These are phyloP conservation scores for Exophiala calicioides DNA, from an alignment of 2,329 filamentous ascomycete genomes.

Conservation along the genomic window DNA sequence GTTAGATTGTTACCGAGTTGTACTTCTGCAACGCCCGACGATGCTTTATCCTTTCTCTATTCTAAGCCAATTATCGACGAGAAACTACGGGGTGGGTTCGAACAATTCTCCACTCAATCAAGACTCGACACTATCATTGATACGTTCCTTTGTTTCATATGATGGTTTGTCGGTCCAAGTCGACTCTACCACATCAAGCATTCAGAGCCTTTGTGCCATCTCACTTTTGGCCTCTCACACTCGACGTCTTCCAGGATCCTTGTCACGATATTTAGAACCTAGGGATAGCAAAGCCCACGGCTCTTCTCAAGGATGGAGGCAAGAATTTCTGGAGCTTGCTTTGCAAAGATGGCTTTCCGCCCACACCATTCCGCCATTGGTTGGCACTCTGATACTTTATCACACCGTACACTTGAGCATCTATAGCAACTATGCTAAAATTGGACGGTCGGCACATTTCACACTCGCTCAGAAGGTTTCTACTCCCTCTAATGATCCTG, in stretches of 20 bases:
- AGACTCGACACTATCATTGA: not conserved
- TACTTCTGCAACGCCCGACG: constrained; percentile 4
- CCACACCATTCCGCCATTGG: not conserved
- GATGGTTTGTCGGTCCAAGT: not conserved
- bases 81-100: too few species aligned
- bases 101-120: too few species aligned
- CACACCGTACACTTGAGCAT: constrained; percentile 8
- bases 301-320: not conserved
- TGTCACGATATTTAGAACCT: not conserved
- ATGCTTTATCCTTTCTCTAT: not conserved
- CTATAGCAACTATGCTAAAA: constrained; percentile 3
- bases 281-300: not conserved
- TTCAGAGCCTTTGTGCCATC: constrained; percentile 1
- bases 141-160: not conserved
- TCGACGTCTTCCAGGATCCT: not conserved
- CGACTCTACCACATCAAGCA: not conserved
- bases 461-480: not conserved
- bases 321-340: constrained; percentile 8
- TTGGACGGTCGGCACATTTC: constrained; percentile 1
- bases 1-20: constrained; percentile 13
- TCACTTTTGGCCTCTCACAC: constrained; percentile 2
- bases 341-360: constrained; percentile 6
- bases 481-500: too few species aligned
- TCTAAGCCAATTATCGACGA: not conserved
- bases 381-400: not conserved